These are phyloP conservation scores for Tothia fuscella DNA, from an alignment of 2,329 filamentous ascomycete genomes.

Conservation along the genomic window DNA sequence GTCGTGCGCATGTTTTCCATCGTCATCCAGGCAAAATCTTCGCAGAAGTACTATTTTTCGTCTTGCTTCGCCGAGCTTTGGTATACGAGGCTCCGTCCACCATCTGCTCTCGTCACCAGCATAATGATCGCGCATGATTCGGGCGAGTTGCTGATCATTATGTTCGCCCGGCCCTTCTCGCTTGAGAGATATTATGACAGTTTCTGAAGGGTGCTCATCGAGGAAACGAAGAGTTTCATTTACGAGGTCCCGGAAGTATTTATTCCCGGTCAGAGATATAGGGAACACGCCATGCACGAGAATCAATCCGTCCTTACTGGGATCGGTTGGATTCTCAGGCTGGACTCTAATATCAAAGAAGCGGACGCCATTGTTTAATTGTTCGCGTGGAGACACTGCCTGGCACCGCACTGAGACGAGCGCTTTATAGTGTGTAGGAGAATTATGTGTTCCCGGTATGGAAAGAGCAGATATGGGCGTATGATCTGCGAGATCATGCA, in stretches of 20 bases:
- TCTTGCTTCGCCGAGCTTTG: conserved; percentile 64
- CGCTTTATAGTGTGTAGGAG: conserved; percentile 70
- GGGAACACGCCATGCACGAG: conserved; percentile 90
- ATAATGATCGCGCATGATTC: conserved; percentile 63
- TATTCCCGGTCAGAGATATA: conserved; percentile 68
- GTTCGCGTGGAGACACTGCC: conserved; percentile 60
- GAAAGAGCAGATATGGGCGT: conserved; percentile 69
- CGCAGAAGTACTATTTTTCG: conserved; percentile 77
- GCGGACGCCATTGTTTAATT: conserved; percentile 80
- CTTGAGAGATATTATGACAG: conserved; percentile 77
- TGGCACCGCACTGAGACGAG: conserved; percentile 92
- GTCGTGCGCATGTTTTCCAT: conserved; percentile 39
- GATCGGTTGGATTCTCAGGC: conserved; percentile 44
- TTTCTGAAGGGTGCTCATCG: conserved; percentile 64
- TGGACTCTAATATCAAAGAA: conserved; percentile 89
- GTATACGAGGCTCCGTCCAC: conserved; percentile 69
- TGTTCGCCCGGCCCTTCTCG: conserved; percentile 75
- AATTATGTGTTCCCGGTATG: conserved; percentile 94
- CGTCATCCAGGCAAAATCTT: conserved; percentile 57
- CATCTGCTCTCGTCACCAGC: conserved; percentile 49
- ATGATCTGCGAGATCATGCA: conserved; percentile 60
- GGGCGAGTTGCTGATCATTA: conserved; percentile 66
- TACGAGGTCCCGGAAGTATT: conserved; percentile 65
- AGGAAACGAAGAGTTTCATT: conserved; percentile 64
- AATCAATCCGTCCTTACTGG: conserved; percentile 52